A percentile compares a stretch with the other conserved stretches of the same genome.
These are phyloP conservation scores for Neurospora sp. DNA, from an alignment of 495 filamentous ascomycete species.

Conservation along the genomic window DNA sequence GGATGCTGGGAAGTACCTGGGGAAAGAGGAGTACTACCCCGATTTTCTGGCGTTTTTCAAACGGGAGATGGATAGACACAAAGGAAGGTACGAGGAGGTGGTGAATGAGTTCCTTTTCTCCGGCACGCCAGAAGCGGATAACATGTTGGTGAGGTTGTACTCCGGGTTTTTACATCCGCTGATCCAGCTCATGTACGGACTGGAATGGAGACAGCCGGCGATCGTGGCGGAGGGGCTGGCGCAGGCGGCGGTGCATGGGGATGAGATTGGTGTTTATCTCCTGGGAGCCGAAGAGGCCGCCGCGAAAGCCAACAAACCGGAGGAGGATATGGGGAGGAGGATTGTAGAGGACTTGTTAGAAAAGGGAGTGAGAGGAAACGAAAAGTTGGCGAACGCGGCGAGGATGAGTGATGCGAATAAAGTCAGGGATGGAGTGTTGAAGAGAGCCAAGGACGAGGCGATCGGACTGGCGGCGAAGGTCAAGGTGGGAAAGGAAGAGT, in stretches of 20 bases:
- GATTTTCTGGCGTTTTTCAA: slow-evolving; percentile 68
- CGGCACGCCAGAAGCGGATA: slow-evolving; percentile 19
- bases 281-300: slow-evolving; percentile 38
- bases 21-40: slow-evolving; percentile 45
- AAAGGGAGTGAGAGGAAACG: slow-evolving; percentile 39
- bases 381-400: slow-evolving; percentile 42
- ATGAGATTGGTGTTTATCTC: slow-evolving; percentile 42
- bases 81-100: slow-evolving; percentile 33
- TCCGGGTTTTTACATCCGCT: slow-evolving; percentile 66
- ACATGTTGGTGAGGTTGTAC: slow-evolving; percentile 15
- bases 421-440: slow-evolving; percentile 55
- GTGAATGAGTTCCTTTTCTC: slow-evolving; percentile 58
- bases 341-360: slow-evolving; percentile 48
- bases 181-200: slow-evolving; percentile 75
- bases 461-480: slow-evolving; percentile 50
- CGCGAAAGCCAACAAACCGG: slow-evolving; percentile 16
- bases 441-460: slow-evolving; percentile 52
- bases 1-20: slow-evolving; percentile 40
- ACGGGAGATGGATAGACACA: slow-evolving; percentile 42
- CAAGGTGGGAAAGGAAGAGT: slow-evolving; percentile 34
- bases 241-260: slow-evolving; percentile 54
- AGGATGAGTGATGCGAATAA: slow-evolving; percentile 49
- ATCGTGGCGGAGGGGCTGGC: slow-evolving; percentile 75
- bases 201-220: slow-evolving; percentile 73
- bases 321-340: slow-evolving; percentile 33